phyloP scores from a whole-genome alignment of 163 green algal species.

The Chlorella variabilis region DNA sequence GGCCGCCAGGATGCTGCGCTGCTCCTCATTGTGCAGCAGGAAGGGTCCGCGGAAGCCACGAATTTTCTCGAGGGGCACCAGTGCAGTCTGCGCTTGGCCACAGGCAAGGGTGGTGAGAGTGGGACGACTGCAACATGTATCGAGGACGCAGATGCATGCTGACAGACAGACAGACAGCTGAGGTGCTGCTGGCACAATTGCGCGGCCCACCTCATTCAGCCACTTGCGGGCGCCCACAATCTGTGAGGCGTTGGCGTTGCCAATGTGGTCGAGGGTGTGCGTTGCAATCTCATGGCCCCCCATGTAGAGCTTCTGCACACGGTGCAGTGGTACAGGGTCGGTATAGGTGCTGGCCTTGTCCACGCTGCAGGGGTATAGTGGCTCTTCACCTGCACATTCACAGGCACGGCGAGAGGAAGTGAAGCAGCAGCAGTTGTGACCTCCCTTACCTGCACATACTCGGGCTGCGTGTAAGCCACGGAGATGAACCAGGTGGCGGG shows the following conservation, averaged over 20 bases:
- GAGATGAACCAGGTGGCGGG: slow-evolving; percentile 37
- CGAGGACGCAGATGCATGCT: too few relatives aligned
- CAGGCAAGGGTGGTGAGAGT: too few relatives aligned
- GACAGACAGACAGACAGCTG: too few relatives aligned
- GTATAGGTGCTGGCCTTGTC: too few relatives aligned
- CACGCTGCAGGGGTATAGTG: too few relatives aligned
- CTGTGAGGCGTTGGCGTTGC: not conserved
- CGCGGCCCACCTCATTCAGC: slow-evolving; percentile 26
- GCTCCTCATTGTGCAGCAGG: slow-evolving; percentile 13
- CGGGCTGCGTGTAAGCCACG: not conserved
- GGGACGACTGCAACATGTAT: too few relatives aligned
- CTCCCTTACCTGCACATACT: too few relatives aligned
- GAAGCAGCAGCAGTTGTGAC: not conserved
- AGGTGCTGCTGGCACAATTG: not conserved
- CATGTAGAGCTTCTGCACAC: slow-evolving; percentile 20
- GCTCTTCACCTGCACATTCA: too few relatives aligned
- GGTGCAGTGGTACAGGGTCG: too few relatives aligned
- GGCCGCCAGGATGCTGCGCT: slow-evolving; percentile 1
- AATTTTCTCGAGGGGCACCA: slow-evolving; percentile 29
- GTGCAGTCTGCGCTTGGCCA: not conserved
- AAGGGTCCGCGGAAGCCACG: slow-evolving; percentile 33
- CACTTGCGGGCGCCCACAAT: slow-evolving; percentile 31
- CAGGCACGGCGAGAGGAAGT: not conserved
- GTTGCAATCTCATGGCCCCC: slow-evolving; percentile 36
- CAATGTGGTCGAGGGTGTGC: not conserved